Percentiles rank a stretch among this genome's conserved stretches.
Conservation (phyloP, 495 filamentous ascomycete genomes). For the Penicillium daleae region DNA sequence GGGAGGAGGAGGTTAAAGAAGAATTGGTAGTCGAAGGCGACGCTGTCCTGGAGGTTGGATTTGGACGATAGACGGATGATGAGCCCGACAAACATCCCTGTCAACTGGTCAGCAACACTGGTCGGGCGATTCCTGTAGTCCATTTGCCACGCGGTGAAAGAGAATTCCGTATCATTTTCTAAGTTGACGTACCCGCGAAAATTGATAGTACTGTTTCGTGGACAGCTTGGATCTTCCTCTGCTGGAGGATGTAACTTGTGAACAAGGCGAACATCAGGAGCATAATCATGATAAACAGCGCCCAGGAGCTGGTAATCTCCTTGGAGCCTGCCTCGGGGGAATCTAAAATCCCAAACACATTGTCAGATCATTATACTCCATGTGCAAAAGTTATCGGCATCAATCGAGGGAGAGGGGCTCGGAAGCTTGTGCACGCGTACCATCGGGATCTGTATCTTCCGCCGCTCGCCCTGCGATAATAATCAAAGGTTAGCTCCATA, state of each 20-base stretch:
- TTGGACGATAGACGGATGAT: conserved; percentile 79
- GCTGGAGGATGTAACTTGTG: conserved; percentile 93
- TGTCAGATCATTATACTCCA: conserved; percentile 25
- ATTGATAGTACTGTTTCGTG: conserved; percentile 98
- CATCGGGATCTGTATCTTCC: conserved; percentile 56
- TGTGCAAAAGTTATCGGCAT: conserved; percentile 5
- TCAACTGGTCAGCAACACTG: conserved; percentile 5
- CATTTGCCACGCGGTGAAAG: neutral
- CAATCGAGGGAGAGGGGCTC: conserved; percentile 11
- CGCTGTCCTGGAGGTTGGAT: conserved; percentile 80
- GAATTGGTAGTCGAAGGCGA: conserved; percentile 97
- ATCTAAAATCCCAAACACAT: conserved; percentile 35
- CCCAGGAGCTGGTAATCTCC: conserved; percentile 94
- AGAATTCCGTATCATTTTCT: neutral
- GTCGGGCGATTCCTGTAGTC: neutral
- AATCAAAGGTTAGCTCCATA: conserved; percentile 24
- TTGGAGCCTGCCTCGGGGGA: conserved; percentile 70
- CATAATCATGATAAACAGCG: conserved; percentile 92
- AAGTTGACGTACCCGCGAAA: conserved; percentile 79
- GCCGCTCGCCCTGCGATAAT: conserved; percentile 35
- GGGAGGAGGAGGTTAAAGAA: conserved; percentile 98
- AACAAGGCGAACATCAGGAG: conserved; percentile 93
- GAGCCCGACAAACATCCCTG: conserved; percentile 94
- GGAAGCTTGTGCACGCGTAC: conserved; percentile 37
- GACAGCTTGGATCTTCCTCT: conserved; percentile 92